Evolutionary conservation across 1,139 yeast genomes (phyloP), one percentile per base, ranked within the genome.

Genomic region (Sugiyamaella sp.): DNA sequence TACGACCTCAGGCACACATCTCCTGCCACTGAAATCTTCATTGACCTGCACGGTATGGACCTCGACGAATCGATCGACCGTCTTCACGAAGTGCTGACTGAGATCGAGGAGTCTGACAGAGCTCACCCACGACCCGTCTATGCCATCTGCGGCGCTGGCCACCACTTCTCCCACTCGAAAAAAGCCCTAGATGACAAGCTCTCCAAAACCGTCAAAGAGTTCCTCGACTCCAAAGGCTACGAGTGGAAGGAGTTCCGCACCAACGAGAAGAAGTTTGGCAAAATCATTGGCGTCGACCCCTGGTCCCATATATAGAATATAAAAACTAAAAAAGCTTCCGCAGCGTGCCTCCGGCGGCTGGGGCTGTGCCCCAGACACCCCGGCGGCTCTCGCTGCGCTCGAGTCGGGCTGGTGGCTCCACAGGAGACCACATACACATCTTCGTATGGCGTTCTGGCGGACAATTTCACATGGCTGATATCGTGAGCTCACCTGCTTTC

Each of bases 41-140:
- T 70, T 39, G 78, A 74, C 52, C 62, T 74, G 54, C 76, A 73
- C 54, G 77, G 77, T 0, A 55, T 70, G 49, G 71, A 72, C 41
- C 64, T 72, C 21, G 69, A 67, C 12, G 74, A 72, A 17, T 73
- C 74, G 2, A 61, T 70, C 4, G 72, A 68, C 8, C 63, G 65
- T 37, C 57, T 74, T 22, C 59, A 58, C 14, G 57, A 57, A 1
- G 60, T 60, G 2, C 49, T 74, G 33, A 52, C 57, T 10, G 64
- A 60, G 8, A 59, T 70, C 1, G 72, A 62, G 51, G 9, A 32
- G n/a, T 60, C 61, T 16, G 65, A 62, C 12, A 49, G 46, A 14
- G 62, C 56, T 17, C 51, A 54, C 17, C 62, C 66, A 2, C 66
- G 72, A 32, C 64, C 68, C 0, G 65, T 69, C 0, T 74, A 72